phyloP scores from a whole-genome alignment of 2,329 filamentous ascomycete genomes.

The Daldinia eschscholtzii region DNA sequence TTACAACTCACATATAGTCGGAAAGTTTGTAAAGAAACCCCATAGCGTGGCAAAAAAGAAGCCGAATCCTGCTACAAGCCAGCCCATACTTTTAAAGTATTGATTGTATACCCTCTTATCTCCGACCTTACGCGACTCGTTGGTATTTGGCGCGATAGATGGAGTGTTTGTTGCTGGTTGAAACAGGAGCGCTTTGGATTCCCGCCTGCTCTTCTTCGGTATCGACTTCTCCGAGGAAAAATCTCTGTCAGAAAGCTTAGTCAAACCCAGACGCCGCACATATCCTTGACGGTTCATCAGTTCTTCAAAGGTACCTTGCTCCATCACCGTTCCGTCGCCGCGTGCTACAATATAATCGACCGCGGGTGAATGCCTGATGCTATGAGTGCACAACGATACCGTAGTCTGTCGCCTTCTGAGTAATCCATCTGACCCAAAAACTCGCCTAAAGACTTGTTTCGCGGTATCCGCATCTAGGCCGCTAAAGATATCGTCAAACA shows the following conservation, averaged over 20 bases:
- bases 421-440: constrained; percentile 50
- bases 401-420: constrained; percentile 21
- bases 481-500: constrained; percentile 55
- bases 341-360: not conserved
- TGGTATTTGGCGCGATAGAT: not conserved
- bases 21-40: constrained; percentile 1
- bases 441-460: constrained; percentile 49
- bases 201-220: not conserved
- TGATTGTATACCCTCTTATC: not conserved
- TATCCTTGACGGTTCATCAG: not conserved
- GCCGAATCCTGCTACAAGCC: not conserved
- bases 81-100: not conserved
- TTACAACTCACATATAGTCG: not conserved
- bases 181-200: not conserved
- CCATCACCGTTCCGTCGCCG: not conserved
- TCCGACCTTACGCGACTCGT: constrained; percentile 1
- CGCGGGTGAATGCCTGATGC: not conserved
- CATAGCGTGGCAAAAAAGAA: not conserved
- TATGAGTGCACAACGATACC: not conserved
- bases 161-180: not conserved
- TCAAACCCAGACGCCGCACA: not conserved
- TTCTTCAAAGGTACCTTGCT: constrained; percentile 5
- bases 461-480: constrained; percentile 54
- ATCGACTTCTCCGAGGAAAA: not conserved
- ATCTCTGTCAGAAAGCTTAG: not conserved